These are phyloP conservation scores for Panaeolus cyanescens DNA, from an alignment of 768 basidiomycete genomes.

Conservation along the genomic window DNA sequence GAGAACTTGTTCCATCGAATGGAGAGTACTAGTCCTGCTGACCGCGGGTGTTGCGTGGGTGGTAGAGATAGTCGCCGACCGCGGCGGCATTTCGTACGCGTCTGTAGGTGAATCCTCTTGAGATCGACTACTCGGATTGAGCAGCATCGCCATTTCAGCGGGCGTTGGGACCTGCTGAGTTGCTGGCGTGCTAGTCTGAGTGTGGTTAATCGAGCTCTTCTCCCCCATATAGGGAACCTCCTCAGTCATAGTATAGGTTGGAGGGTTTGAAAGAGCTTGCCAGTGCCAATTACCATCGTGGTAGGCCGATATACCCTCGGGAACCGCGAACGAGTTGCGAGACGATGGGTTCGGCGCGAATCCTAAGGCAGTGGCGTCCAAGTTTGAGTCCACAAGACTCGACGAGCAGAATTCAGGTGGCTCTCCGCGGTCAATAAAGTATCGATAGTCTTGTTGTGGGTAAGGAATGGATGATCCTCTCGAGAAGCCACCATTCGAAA, in stretches of 20 bases:
- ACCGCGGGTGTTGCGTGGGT: slow-evolving; percentile 16
- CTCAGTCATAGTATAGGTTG: slow-evolving; percentile 25
- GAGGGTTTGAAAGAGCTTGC: slow-evolving; percentile 26
- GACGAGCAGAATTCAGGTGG: slow-evolving; percentile 30
- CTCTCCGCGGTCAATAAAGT: slow-evolving; percentile 44
- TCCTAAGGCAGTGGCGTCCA: slow-evolving; percentile 47
- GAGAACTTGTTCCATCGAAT: slow-evolving; percentile 22
- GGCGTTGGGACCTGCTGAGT: slow-evolving; percentile 44
- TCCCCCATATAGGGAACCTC: slow-evolving; percentile 26
- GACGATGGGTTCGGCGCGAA: slow-evolving; percentile 37
- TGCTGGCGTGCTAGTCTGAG: slow-evolving; percentile 34
- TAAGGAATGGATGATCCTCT: slow-evolving; percentile 50
- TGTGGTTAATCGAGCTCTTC: slow-evolving; percentile 12
- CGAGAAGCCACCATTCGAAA: slow-evolving; percentile 43
- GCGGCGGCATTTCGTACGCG: slow-evolving; percentile 21
- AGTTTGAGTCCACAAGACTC: slow-evolving; percentile 31
- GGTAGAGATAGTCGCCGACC: slow-evolving; percentile 17
- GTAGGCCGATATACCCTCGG: slow-evolving; percentile 43
- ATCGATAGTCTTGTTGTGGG: slow-evolving; percentile 46
- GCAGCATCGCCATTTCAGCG: slow-evolving; percentile 47
- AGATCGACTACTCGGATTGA: slow-evolving; percentile 37
- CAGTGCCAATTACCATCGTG: slow-evolving; percentile 32
- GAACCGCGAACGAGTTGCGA: slow-evolving; percentile 27
- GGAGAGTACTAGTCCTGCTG: slow-evolving; percentile 15
- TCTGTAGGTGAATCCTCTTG: slow-evolving; percentile 24